Evolutionary conservation across 768 basidiomycete genomes (phyloP).

Genomic region (Russula griseocarnosa): DNA sequence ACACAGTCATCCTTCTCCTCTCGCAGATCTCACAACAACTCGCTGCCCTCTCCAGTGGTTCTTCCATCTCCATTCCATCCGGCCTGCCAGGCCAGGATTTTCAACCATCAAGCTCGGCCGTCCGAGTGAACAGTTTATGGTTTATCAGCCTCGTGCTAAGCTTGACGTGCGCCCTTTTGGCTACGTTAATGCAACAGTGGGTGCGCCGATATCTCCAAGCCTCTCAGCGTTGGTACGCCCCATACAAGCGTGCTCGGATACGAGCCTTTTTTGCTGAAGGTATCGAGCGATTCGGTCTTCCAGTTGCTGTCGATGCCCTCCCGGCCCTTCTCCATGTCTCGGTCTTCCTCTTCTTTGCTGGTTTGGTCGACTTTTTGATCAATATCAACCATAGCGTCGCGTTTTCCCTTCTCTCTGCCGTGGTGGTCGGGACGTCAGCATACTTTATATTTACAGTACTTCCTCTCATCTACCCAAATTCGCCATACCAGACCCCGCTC

Average conservation of each 20-base stretch:
- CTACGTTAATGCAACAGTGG: conserved; percentile 28
- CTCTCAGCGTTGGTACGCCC: conserved; percentile 19
- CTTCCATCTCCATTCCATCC: conserved; percentile 10
- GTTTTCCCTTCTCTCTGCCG: conserved; percentile 16
- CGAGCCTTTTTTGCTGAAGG: conserved; percentile 25
- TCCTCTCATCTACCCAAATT: conserved; percentile 21
- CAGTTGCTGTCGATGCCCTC: conserved; percentile 24
- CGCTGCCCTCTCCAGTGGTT: conserved; percentile 11
- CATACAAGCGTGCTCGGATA: conserved; percentile 26
- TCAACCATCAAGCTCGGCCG: conserved; percentile 3
- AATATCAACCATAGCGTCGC: conserved; percentile 22
- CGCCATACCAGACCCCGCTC: conserved; percentile 27
- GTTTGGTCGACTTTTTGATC: conserved; percentile 23
- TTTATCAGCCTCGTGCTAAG: conserved; percentile 25
- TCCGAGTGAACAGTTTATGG: conserved; percentile 26
- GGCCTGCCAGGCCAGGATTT: conserved; percentile 6
- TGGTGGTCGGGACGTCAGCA: conserved; percentile 9
- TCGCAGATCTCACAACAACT: conserved; percentile 26
- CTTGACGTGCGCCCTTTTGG: conserved; percentile 25
- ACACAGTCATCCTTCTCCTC: conserved; percentile 19
- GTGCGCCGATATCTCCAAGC: conserved; percentile 23
- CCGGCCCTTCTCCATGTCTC: conserved; percentile 25
- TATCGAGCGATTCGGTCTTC: conserved; percentile 23
- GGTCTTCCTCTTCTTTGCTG: conserved; percentile 27
- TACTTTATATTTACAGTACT: conserved; percentile 19